These are phyloP conservation scores for Wallacemonas collosoma DNA, from an alignment of 208 protist genomes.

Conservation along the genomic window DNA sequence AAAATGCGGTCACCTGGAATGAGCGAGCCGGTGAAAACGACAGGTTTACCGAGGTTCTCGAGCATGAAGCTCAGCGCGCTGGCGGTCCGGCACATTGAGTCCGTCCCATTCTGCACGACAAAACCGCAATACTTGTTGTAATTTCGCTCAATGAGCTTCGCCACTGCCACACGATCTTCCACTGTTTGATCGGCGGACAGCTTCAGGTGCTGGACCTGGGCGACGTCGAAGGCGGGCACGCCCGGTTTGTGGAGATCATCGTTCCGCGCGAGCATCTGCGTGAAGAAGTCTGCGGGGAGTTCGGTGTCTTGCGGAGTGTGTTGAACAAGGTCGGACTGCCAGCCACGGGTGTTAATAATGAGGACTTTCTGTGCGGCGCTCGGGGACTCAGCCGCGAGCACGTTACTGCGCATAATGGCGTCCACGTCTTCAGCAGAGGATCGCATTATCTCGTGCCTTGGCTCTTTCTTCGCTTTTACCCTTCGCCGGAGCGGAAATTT, in stretches of 20 bases:
- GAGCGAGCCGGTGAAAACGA: conserved; percentile 97
- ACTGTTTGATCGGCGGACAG: conserved; percentile 66
- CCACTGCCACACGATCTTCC: conserved; percentile 77
- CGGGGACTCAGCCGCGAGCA: conserved; percentile 33
- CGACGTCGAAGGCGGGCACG: conserved; percentile 59
- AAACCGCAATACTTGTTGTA: conserved; percentile 97
- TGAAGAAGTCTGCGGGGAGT: conserved; percentile 34
- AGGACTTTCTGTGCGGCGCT: conserved; percentile 41
- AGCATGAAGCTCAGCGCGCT: conserved; percentile 97
- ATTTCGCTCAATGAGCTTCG: conserved; percentile 59
- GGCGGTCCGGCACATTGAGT: conserved; percentile 96
- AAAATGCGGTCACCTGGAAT: conserved; percentile 87
- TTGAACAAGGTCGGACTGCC: conserved; percentile 42
- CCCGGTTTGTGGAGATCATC: conserved; percentile 65
- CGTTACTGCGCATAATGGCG: conserved; percentile 9
- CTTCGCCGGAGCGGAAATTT: no score
- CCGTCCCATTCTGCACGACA: conserved; percentile 96
- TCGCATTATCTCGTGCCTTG: background rate
- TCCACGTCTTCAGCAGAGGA: conserved; percentile 18
- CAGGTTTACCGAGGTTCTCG: conserved; percentile 95
- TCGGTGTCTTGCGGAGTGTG: conserved; percentile 13
- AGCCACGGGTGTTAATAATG: conserved; percentile 69
- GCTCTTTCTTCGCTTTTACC: no score
- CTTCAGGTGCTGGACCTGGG: conserved; percentile 53
- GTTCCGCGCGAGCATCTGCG: conserved; percentile 46